Conservation (phyloP, 306 rosid species). For the Glycine latifolia region DNA sequence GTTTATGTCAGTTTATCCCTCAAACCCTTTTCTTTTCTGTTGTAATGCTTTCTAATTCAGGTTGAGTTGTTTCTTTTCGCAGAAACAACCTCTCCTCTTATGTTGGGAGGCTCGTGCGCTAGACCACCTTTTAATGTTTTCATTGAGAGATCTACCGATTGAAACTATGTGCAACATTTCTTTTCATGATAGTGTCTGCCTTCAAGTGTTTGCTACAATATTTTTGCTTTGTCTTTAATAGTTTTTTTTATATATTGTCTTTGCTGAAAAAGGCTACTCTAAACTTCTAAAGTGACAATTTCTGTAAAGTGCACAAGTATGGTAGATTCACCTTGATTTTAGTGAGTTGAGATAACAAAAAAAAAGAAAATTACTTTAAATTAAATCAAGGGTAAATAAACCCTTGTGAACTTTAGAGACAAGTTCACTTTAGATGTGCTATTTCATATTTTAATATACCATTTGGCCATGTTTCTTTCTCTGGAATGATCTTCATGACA, state of each 20-base stretch:
- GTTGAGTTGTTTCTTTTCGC: not conserved
- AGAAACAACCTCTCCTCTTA: not conserved
- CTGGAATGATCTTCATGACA: conserved; percentile 20
- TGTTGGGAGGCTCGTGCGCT: conserved; percentile 11
- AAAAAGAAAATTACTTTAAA: not conserved
- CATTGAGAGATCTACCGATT: not conserved
- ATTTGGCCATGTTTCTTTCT: conserved; percentile 23
- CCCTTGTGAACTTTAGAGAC: not conserved
- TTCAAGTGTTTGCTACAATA: not conserved
- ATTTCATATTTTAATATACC: not conserved
- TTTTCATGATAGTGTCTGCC: conserved; percentile 10
- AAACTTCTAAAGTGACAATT: too few relatives aligned
- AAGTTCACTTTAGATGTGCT: not conserved
- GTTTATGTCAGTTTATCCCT: conserved; percentile 21
- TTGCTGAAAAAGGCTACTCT: too few relatives aligned
- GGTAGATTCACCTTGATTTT: too few relatives aligned
- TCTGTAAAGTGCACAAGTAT: too few relatives aligned
- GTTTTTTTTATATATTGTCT: too few relatives aligned
- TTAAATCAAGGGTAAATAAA: not conserved
- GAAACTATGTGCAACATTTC: not conserved
- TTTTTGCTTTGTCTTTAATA: not conserved
- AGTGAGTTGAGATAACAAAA: not conserved
- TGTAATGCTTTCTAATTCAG: not conserved
- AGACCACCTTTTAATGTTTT: not conserved
- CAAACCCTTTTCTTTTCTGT: conserved; percentile 16